These are phyloP conservation scores for Colletotrichum lindemuthianum DNA, from an alignment of 2,329 filamentous ascomycete genomes.

Conservation along the genomic window DNA sequence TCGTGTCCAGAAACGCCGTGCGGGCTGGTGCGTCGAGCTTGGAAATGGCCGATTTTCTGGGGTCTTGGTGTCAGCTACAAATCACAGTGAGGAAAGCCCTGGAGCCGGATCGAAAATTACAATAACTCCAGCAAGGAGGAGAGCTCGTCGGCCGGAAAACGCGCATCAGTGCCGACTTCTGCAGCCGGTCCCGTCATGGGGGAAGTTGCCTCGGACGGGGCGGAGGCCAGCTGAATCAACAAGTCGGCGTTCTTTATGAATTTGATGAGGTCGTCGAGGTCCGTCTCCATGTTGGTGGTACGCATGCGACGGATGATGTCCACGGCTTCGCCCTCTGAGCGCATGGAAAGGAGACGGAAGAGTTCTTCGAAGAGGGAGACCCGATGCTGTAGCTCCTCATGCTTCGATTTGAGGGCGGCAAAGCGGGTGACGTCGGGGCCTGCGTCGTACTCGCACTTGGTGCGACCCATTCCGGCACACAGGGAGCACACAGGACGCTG, in stretches of 20 bases:
- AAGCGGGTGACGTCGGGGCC: conserved; percentile 35
- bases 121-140: conserved; percentile 23
- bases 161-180: background rate
- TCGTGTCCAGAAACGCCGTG: conserved; percentile 15
- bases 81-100: conserved; percentile 1
- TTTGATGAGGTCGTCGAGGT: conserved; percentile 30
- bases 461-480: conserved; percentile 33
- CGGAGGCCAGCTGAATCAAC: conserved; percentile 30
- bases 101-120: conserved; percentile 13
- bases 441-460: conserved; percentile 36
- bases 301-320: conserved; percentile 36
- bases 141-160: conserved; percentile 17
- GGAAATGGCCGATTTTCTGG: conserved; percentile 24
- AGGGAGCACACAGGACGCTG: conserved; percentile 34
- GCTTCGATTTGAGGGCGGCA: conserved; percentile 32
- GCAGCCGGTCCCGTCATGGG: background rate
- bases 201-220: conserved; percentile 9
- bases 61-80: conserved; percentile 11
- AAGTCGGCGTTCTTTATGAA: conserved; percentile 37
- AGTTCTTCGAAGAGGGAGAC: conserved; percentile 33
- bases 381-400: conserved; percentile 33
- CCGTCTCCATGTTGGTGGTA: conserved; percentile 25
- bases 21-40: conserved; percentile 23
- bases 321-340: conserved; percentile 34
- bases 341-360: conserved; percentile 29